Conservation (phyloP, 2,329 filamentous ascomycete genomes). For the Colletotrichum gigasporum region DNA sequence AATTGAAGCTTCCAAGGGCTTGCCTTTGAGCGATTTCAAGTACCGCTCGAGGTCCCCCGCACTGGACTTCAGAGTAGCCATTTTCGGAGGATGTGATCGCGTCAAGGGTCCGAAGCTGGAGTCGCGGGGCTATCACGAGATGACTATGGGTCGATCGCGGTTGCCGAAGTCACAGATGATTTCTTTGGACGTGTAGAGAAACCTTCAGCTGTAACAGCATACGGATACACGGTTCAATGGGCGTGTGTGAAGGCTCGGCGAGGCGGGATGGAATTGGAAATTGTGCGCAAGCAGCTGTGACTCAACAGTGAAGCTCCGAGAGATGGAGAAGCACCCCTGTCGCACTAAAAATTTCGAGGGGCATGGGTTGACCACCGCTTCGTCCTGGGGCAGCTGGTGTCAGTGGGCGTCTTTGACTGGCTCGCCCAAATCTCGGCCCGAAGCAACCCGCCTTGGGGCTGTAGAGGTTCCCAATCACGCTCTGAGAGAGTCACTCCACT, state of each 20-base stretch:
- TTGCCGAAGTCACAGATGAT: neutral
- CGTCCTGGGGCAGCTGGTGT: constrained; percentile 11
- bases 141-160: neutral
- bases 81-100: constrained; percentile 41
- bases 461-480: neutral
- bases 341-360: constrained; percentile 32
- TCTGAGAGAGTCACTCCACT: constrained; percentile 9
- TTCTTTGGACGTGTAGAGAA: neutral
- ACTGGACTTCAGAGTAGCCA: constrained; percentile 66
- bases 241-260: neutral
- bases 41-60: constrained; percentile 82
- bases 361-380: constrained; percentile 16
- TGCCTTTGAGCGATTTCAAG: constrained; percentile 80
- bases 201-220: neutral
- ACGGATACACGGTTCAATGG: constrained; percentile 10
- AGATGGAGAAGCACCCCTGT: constrained; percentile 18
- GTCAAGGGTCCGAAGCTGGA: neutral
- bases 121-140: constrained; percentile 12
- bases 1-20: constrained; percentile 81
- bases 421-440: constrained; percentile 17
- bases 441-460: constrained; percentile 5
- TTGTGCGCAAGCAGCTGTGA: constrained; percentile 27
- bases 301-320: constrained; percentile 28
- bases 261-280: constrained; percentile 16
- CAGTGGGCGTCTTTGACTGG: constrained; percentile 6